Conservation (phyloP, 257 asterid genomes). For the Scutellaria galericulata region DNA sequence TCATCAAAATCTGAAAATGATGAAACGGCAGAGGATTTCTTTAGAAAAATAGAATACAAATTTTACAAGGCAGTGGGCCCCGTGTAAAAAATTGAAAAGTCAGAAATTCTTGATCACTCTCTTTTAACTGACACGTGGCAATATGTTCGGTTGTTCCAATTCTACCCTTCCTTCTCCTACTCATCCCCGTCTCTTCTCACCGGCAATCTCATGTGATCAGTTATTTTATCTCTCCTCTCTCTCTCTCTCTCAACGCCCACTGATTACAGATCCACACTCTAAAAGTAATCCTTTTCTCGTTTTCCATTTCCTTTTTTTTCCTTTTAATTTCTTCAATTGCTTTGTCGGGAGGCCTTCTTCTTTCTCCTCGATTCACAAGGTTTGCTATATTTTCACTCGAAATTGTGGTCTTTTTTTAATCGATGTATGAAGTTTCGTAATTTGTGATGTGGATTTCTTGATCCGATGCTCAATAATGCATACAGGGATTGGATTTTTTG, state of each 20-base stretch:
- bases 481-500: slow-evolving; percentile 13
- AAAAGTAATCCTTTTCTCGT: neutral
- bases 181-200: slow-evolving; percentile 68
- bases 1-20: neutral
- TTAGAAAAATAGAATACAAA: neutral
- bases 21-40: slow-evolving; percentile 1
- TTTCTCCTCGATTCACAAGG: slow-evolving; percentile 50
- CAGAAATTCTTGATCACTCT: slow-evolving; percentile 42
- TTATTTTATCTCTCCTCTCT: slow-evolving; percentile 36
- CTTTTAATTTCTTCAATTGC: neutral
- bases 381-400: slow-evolving; percentile 39
- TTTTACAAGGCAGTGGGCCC: slow-evolving; percentile 27
- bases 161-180: slow-evolving; percentile 73
- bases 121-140: slow-evolving; percentile 55
- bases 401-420: slow-evolving; percentile 4
- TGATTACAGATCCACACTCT: slow-evolving; percentile 45
- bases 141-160: slow-evolving; percentile 28
- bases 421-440: slow-evolving; percentile 3
- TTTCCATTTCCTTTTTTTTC: neutral
- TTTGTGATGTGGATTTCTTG: slow-evolving; percentile 18
- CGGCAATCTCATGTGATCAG: slow-evolving; percentile 66
- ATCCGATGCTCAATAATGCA: slow-evolving; percentile 31
- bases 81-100: slow-evolving; percentile 24
- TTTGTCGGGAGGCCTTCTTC: slow-evolving; percentile 48
- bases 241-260: slow-evolving; percentile 34